phyloP scores from a whole-genome alignment of 176 grass and related monocot species.

The Areca catechu region DNA sequence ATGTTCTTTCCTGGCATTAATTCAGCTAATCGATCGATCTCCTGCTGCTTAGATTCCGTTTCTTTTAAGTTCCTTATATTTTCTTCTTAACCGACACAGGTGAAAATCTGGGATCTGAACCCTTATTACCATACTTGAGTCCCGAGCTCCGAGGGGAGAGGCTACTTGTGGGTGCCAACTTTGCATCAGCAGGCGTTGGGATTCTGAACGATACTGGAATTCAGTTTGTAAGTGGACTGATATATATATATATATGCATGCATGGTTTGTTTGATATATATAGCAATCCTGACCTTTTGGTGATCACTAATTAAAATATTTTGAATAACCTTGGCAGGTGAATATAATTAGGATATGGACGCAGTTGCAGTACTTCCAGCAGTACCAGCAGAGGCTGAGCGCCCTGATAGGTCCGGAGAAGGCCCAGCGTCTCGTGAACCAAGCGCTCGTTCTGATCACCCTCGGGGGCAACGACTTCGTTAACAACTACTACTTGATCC shows the following conservation, averaged over 20 bases:
- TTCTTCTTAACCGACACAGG: constrained; percentile 23
- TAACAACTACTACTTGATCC: constrained; percentile 98
- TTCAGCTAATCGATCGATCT: no score
- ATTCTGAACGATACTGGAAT: constrained; percentile 89
- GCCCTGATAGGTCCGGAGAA: constrained; percentile 27
- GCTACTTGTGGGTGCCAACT: constrained; percentile 86
- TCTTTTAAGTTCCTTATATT: no score
- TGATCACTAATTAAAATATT: no score
- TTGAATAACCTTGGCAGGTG: constrained; percentile 21
- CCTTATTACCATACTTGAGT: constrained; percentile 66
- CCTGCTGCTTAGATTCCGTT: no score
- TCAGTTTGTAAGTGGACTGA: constrained; percentile 63
- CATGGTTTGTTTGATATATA: no score
- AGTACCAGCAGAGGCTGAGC: constrained; percentile 64
- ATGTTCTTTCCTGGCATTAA: no score
- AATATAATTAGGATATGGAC: constrained; percentile 75
- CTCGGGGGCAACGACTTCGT: constrained; percentile 96
- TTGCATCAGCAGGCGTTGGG: constrained; percentile 86
- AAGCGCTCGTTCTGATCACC: constrained; percentile 57
- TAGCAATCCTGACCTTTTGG: no score
- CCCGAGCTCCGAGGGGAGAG: constrained; percentile 59
- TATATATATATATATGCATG: no score
- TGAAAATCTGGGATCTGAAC: constrained; percentile 58
- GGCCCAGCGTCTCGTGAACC: constrained; percentile 24
- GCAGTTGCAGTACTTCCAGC: constrained; percentile 66